phyloP scores from a whole-genome alignment of 345 rosid genomes.

The Aurinia saxatilis region DNA sequence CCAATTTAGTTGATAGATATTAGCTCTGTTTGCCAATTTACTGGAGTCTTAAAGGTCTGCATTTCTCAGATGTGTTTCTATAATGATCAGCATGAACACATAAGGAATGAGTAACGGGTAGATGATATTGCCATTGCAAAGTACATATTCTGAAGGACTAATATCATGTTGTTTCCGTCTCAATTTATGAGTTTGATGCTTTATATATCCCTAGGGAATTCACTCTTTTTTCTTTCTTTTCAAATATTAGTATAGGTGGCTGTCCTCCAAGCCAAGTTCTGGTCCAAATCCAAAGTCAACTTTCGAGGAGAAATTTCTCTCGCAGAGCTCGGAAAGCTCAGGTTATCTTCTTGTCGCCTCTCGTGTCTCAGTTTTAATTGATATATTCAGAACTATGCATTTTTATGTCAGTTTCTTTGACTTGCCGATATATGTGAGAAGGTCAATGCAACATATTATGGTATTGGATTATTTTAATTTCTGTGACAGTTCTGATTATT shows the following conservation, averaged over 20 bases:
- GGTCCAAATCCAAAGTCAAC: slow-evolving; percentile 55
- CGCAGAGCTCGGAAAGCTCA: slow-evolving; percentile 90
- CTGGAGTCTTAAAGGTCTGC: neutral
- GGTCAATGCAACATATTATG: slow-evolving; percentile 4
- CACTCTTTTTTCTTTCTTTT: slow-evolving; percentile 23
- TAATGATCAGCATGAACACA: neutral
- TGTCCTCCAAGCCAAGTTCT: slow-evolving; percentile 78
- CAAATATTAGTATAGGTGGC: slow-evolving; percentile 93
- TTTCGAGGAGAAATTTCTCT: slow-evolving; percentile 93
- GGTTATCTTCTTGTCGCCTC: slow-evolving; percentile 41
- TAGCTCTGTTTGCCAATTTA: neutral
- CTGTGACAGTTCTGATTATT: neutral
- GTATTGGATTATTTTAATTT: neutral
- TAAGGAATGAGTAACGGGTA: neutral
- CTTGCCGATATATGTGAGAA: neutral
- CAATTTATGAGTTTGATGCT: neutral
- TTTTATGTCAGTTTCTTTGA: neutral
- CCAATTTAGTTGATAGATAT: neutral
- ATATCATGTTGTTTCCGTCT: neutral
- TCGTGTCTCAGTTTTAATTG: neutral
- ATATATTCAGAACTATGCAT: neutral
- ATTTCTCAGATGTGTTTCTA: neutral
- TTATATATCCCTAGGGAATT: neutral
- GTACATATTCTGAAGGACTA: slow-evolving; percentile 1
- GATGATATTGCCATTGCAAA: slow-evolving; percentile 4